These are phyloP conservation scores for Umbelopsis sp. DNA, from an alignment of 371 early-diverging fungal genomes.

Conservation along the genomic window DNA sequence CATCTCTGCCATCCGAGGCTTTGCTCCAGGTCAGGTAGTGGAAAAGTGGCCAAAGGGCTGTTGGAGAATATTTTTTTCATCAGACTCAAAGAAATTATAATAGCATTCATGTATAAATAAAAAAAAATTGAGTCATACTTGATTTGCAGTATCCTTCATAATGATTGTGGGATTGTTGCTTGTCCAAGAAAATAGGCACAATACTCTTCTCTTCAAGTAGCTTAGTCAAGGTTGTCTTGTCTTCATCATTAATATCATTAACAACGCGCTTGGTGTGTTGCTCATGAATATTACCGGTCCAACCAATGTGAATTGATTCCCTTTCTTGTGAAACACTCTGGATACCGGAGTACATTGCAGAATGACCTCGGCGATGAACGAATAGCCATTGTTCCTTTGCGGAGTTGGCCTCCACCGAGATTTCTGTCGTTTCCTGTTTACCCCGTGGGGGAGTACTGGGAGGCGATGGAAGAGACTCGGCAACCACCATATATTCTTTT, in stretches of 20 bases:
- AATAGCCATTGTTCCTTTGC: slow-evolving; percentile 35
- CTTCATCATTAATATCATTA: slow-evolving; percentile 42
- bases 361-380: slow-evolving; percentile 66
- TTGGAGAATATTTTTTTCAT: neutral
- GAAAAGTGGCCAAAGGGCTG: slow-evolving; percentile 97
- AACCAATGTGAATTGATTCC: slow-evolving; percentile 72
- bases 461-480: neutral
- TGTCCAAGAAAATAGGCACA: slow-evolving; percentile 82
- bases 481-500: too few species aligned
- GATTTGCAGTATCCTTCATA: slow-evolving; percentile 94
- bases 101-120: too few species aligned
- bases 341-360: slow-evolving; percentile 78
- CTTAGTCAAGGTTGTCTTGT: slow-evolving; percentile 39
- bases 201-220: slow-evolving; percentile 58
- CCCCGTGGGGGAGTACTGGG: slow-evolving; percentile 18
- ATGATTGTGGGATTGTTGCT: slow-evolving; percentile 68
- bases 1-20: slow-evolving; percentile 63
- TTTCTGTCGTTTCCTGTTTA: slow-evolving; percentile 15
- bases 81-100: too few species aligned
- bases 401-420: slow-evolving; percentile 15
- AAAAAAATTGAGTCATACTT: slow-evolving; percentile 45
- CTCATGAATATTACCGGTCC: slow-evolving; percentile 64
- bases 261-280: slow-evolving; percentile 36
- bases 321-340: slow-evolving; percentile 53
- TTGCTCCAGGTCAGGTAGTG: slow-evolving; percentile 93